phyloP scores from a whole-genome alignment of 2,329 filamentous ascomycete genomes.

The Orbilia brochopaga region DNA sequence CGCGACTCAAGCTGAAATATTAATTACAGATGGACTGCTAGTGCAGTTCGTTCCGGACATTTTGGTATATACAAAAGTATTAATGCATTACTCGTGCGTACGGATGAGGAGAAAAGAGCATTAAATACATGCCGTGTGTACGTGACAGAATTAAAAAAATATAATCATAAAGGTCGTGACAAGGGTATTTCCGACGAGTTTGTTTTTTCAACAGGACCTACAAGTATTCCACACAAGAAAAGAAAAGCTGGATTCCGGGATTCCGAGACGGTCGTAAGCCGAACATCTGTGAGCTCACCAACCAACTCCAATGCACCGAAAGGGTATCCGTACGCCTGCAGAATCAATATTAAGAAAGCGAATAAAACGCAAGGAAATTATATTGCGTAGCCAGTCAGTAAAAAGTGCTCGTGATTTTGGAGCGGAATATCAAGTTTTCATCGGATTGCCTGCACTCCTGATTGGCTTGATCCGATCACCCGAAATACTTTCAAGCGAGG shows the following conservation, averaged over 20 bases:
- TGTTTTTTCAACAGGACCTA: neutral
- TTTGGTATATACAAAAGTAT: too few relatives aligned
- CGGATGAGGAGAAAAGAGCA: neutral
- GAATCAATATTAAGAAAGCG: conserved; percentile 6
- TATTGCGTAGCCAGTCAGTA: too few relatives aligned
- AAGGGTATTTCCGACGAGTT: neutral
- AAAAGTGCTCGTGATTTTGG: too few relatives aligned
- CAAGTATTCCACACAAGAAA: neutral
- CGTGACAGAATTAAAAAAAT: neutral
- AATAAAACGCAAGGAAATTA: neutral
- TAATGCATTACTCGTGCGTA: too few relatives aligned
- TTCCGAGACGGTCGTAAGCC: neutral
- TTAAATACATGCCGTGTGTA: neutral
- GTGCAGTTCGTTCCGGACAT: too few relatives aligned
- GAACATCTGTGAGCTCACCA: neutral
- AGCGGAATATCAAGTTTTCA: too few relatives aligned
- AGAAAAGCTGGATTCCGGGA: neutral
- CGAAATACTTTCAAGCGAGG: conserved; percentile 35
- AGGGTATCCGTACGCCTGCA: conserved; percentile 36
- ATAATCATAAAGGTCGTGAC: neutral
- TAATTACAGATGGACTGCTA: too few relatives aligned
- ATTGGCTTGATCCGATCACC: conserved; percentile 27
- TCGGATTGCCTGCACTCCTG: neutral
- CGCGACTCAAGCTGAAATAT: too few relatives aligned
- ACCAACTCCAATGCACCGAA: neutral